Evolutionary conservation across 768 basidiomycete species (phyloP).

Genomic region (Psilocybe sp.): DNA sequence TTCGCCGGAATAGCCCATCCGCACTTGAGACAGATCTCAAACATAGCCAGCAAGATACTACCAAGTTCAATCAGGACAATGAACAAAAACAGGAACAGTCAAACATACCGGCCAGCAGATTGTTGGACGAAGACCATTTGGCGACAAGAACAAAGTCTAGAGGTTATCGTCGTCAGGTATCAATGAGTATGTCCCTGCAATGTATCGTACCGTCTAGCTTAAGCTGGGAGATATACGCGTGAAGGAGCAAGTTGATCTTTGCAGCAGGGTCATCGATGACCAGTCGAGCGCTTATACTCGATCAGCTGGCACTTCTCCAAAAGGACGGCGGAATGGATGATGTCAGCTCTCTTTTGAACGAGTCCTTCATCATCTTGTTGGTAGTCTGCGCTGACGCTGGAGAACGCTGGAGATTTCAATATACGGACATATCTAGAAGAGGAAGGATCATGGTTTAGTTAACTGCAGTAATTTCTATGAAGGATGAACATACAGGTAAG

Average conservation of each 20-base stretch:
- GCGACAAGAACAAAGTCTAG: slow-evolving; percentile 80
- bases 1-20: slow-evolving; percentile 96
- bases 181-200: not conserved
- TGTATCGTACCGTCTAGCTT: slow-evolving; percentile 72
- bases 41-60: slow-evolving; percentile 94
- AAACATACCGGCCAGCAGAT: slow-evolving; percentile 80
- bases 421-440: slow-evolving; percentile 77
- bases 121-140: slow-evolving; percentile 98
- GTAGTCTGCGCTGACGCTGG: slow-evolving; percentile 88
- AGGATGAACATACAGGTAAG: slow-evolving; percentile 77
- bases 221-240: slow-evolving; percentile 91
- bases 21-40: no score
- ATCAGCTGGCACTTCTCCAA: slow-evolving; percentile 93
- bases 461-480: slow-evolving; percentile 6
- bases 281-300: slow-evolving; percentile 88
- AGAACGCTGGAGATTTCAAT: slow-evolving; percentile 87
- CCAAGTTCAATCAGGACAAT: not conserved
- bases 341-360: slow-evolving; percentile 92
- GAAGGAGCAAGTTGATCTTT: slow-evolving; percentile 94
- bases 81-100: not conserved
- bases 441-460: not conserved
- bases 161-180: not conserved
- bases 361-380: slow-evolving; percentile 79
- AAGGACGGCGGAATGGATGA: slow-evolving; percentile 87
- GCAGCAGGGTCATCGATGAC: slow-evolving; percentile 93